Conservation (phyloP, 805 yeast genomes). For the Candida palmyrensis region DNA sequence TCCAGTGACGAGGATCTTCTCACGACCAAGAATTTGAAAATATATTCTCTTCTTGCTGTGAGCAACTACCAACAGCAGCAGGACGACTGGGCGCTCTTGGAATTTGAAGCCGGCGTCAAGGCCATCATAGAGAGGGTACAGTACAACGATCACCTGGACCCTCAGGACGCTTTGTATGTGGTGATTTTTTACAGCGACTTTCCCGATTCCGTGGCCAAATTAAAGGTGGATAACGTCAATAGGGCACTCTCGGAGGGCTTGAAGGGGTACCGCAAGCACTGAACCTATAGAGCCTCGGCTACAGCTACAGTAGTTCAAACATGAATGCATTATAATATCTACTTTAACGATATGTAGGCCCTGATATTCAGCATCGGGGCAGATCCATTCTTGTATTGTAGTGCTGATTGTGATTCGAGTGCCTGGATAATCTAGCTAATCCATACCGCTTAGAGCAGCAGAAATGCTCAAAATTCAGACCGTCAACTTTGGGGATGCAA, state of each 20-base stretch:
- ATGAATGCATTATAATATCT: constrained; percentile 4
- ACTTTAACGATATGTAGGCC: neutral
- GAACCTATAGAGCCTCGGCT: neutral
- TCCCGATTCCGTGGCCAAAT: constrained; percentile 30
- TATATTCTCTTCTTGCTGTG: constrained; percentile 31
- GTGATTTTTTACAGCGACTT: constrained; percentile 27
- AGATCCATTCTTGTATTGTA: neutral
- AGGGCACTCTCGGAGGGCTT: constrained; percentile 28
- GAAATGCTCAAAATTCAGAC: neutral
- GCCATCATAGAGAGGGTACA: constrained; percentile 5
- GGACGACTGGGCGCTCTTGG: constrained; percentile 4
- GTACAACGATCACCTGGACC: constrained; percentile 6
- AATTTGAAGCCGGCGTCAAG: constrained; percentile 3
- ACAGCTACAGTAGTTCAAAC: neutral
- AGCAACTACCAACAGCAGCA: constrained; percentile 18
- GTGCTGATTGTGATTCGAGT: no score
- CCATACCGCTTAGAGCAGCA: neutral
- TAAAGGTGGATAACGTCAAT: constrained; percentile 27
- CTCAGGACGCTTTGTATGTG: constrained; percentile 17
- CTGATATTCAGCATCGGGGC: neutral
- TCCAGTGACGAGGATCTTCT: constrained; percentile 11
- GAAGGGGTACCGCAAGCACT: constrained; percentile 19
- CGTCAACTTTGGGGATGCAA: neutral
- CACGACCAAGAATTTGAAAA: constrained; percentile 24
- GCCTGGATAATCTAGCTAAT: no score